These are phyloP conservation scores for Exophiala calicioides DNA, from an alignment of 2,329 filamentous ascomycete genomes.

Conservation along the genomic window DNA sequence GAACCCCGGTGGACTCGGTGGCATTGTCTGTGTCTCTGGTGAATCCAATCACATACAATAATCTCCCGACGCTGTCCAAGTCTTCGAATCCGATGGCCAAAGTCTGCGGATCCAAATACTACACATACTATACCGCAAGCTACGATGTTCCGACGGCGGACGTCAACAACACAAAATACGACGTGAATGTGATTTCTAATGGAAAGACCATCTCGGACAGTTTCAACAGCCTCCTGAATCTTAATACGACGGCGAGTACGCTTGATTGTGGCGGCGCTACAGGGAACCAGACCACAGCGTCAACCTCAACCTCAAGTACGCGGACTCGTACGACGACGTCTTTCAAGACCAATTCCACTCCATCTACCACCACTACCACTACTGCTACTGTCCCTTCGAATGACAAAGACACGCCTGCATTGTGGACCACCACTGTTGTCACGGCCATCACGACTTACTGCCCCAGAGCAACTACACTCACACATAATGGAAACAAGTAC, in stretches of 20 bases:
- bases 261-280: no score
- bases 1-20: no score
- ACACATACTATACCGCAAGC: slow-evolving; percentile 19
- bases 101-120: slow-evolving; percentile 18
- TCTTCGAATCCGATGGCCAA: slow-evolving; percentile 15
- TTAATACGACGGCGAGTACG: slow-evolving; percentile 2
- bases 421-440: slow-evolving; percentile 5
- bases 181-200: slow-evolving; percentile 9
- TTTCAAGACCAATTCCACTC: no score
- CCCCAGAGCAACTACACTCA: slow-evolving; percentile 10
- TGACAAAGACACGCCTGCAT: no score
- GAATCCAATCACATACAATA: slow-evolving; percentile 21
- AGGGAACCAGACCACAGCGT: no score
- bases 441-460: slow-evolving; percentile 19
- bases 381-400: no score
- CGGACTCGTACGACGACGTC: no score
- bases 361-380: no score
- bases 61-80: slow-evolving; percentile 17
- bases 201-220: slow-evolving; percentile 12
- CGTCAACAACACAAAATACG: slow-evolving; percentile 23
- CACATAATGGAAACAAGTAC: slow-evolving; percentile 9
- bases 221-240: slow-evolving; percentile 18
- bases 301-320: no score
- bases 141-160: slow-evolving; percentile 10
- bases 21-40: slow-evolving; percentile 16